Base-by-base conservation (phyloP, 768 basidiomycete species). In the Mycena crocata region DNA sequence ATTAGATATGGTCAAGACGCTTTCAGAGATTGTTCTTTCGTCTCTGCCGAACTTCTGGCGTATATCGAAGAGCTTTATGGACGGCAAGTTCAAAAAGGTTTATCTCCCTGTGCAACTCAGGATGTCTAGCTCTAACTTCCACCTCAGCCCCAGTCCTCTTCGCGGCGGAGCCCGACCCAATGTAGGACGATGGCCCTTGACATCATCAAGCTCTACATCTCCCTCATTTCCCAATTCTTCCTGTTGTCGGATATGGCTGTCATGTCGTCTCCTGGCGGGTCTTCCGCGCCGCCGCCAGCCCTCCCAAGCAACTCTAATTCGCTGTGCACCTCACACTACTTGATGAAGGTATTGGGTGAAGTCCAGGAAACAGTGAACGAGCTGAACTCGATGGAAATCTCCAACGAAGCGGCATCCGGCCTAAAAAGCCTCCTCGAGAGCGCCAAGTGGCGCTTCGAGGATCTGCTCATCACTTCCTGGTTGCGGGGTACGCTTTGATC, bases 11-110 rank as follows among this genome's bases (percentile, higher is more conserved):
- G 89, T 95, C 52, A 96, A 95, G 81, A 90, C 85, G 70, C 76
- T 95, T n/a, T 95, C 94, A 5, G 96, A 98, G 75, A 87, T 87
- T 42, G 86, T 98, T 77, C 77, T 96, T 15, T 83, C 90, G n/a
- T 87, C 92, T 2, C 85, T 99, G 26, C 96, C 97, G 17, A 94
- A 87, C 72, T 98, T 98, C 80, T 97, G 95, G 95, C 92, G 90
- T 75, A 93, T 99, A 51, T 91, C 93, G 2, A 93, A 89, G 77
- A 89, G 87, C 26, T 97, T 96, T 74, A 89, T 96, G 81, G 96
- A 98, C 45, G 97, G 98, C 6, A 95, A 93, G 77, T 96, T 93
- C 76, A 92, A 90, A 77, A 95, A 91, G 86, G 96, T 96, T 57
- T 40, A 55, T 46, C 46, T 58, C 50, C 46, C 26, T 57, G 42